Conservation (phyloP, 139 green algal species). For the Eudorina sp. region DNA sequence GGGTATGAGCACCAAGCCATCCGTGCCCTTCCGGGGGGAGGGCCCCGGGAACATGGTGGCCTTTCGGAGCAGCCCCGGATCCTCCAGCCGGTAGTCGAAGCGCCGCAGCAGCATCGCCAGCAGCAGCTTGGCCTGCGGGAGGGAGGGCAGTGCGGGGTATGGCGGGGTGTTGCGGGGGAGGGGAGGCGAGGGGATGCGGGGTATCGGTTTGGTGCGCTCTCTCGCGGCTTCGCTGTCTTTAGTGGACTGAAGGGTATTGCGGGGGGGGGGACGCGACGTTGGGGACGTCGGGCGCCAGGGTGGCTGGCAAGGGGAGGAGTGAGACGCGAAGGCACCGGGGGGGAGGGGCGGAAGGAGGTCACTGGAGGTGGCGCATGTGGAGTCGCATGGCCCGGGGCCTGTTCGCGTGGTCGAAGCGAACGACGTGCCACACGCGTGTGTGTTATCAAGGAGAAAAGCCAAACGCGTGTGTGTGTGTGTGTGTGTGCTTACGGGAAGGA, state of each 20-base stretch:
- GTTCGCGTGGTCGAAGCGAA: too few species aligned
- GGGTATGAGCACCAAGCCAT: slow-evolving; percentile 6
- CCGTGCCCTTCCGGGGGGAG: neutral
- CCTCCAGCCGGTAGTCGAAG: slow-evolving; percentile 19
- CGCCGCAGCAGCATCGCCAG: slow-evolving; percentile 20
- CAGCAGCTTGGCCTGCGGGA: slow-evolving; percentile 35
- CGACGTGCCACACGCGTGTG: too few species aligned
- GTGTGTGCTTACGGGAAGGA: too few species aligned
- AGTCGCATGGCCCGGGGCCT: too few species aligned
- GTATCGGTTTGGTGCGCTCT: neutral
- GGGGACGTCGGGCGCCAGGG: neutral
- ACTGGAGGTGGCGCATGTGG: too few species aligned
- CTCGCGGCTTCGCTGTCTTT: neutral
- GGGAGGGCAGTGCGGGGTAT: neutral
- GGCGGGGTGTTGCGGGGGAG: neutral
- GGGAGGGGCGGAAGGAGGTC: too few species aligned
- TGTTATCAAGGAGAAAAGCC: too few species aligned
- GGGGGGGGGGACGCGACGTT: neutral
- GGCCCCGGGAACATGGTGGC: neutral
- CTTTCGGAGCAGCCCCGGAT: neutral
- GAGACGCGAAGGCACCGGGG: too few species aligned
- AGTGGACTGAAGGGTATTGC: neutral
- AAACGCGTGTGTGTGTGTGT: too few species aligned
- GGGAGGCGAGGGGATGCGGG: too few species aligned
- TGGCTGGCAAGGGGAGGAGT: too few species aligned